These are phyloP conservation scores for Candida hispaniensis DNA, from an alignment of 805 yeast genomes.

Conservation along the genomic window DNA sequence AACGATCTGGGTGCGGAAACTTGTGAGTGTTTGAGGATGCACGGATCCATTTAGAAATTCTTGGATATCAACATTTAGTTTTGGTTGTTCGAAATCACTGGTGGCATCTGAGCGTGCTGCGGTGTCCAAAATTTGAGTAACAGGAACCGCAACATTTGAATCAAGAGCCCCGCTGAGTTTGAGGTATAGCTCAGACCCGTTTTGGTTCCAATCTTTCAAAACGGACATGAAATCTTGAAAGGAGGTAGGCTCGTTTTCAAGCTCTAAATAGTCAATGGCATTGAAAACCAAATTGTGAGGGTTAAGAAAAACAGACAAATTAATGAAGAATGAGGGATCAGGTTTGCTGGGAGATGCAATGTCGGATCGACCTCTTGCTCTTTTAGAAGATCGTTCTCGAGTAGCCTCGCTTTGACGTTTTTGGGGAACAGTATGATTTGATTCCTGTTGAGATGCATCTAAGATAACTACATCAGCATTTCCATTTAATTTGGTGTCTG, in stretches of 20 bases:
- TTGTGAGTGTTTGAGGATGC: conserved; percentile 6
- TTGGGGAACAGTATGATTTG: not conserved
- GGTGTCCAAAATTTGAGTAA: conserved; percentile 12
- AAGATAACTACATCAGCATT: too few relatives aligned
- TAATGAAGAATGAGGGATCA: conserved; percentile 9
- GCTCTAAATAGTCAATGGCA: not conserved
- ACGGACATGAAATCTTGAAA: conserved; percentile 10
- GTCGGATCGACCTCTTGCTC: conserved; percentile 7
- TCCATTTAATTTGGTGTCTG: too few relatives aligned
- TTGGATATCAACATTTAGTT: conserved; percentile 1
- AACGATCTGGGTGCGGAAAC: conserved; percentile 9
- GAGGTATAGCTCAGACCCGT: conserved; percentile 10
- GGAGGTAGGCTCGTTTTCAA: conserved; percentile 6
- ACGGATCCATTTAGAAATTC: conserved; percentile 4
- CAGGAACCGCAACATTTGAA: conserved; percentile 11
- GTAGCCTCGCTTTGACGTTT: conserved; percentile 4
- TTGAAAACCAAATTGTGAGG: not conserved
- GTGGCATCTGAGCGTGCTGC: conserved; percentile 10
- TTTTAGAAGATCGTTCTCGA: conserved; percentile 4
- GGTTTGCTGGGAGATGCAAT: not conserved
- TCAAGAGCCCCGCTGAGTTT: conserved; percentile 10
- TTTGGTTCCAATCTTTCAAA: conserved; percentile 9
- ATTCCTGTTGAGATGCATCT: too few relatives aligned
- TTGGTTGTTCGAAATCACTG: not conserved
- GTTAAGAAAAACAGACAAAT: conserved; percentile 1